Evolutionary conservation across 352 stramenopile species (phyloP).

Genomic region (Phytophthora idaei): DNA sequence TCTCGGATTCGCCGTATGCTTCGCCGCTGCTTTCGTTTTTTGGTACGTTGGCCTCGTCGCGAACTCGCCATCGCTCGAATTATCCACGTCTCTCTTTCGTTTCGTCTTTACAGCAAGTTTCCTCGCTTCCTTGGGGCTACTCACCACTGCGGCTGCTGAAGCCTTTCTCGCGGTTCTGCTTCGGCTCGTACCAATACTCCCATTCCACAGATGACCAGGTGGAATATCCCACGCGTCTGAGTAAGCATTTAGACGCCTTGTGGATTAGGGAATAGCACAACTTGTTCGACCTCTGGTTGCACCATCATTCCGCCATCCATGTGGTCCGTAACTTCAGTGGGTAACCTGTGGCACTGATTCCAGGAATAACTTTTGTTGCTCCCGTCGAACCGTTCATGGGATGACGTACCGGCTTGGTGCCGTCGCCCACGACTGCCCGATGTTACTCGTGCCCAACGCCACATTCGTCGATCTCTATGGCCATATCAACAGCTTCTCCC

Average conservation of each 20-base stretch:
- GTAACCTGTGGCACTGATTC: not conserved
- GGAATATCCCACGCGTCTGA: not conserved
- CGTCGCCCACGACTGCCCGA: not conserved
- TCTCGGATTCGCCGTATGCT: no score
- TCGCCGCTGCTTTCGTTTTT: no score
- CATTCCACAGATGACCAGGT: not conserved
- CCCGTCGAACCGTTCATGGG: not conserved
- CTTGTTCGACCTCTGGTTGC: not conserved
- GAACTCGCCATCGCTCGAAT: no score
- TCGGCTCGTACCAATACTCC: not conserved
- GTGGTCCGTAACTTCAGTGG: not conserved
- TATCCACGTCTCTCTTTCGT: no score
- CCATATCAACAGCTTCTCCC: not conserved
- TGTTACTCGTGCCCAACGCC: not conserved
- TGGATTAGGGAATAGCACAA: not conserved
- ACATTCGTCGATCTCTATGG: not conserved
- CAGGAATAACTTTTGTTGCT: not conserved
- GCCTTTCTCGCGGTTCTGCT: not conserved
- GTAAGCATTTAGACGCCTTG: not conserved
- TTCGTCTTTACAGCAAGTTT: not conserved
- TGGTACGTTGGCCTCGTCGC: no score
- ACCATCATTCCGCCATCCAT: not conserved
- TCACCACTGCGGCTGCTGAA: not conserved
- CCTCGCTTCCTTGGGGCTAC: not conserved
- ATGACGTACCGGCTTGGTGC: not conserved